Evolutionary conservation across 257 asterid genomes (phyloP).

Genomic region (Solanum virginianum): DNA sequence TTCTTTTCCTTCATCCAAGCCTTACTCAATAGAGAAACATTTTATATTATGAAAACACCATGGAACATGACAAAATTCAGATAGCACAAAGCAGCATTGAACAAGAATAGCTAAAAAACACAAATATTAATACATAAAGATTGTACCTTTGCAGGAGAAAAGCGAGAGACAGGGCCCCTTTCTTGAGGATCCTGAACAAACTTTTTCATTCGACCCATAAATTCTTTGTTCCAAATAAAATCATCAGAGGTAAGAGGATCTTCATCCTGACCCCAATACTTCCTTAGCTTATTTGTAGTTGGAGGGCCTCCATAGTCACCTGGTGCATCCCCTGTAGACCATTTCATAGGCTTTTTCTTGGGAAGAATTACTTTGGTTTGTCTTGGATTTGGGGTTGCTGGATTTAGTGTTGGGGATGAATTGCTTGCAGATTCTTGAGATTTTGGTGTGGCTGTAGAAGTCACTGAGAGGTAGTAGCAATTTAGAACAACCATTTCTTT

Average conservation of each 20-base stretch:
- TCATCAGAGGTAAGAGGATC: slow-evolving; percentile 85
- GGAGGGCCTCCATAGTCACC: slow-evolving; percentile 97
- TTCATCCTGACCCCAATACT: slow-evolving; percentile 75
- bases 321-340: slow-evolving; percentile 88
- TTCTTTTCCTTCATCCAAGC: too few species aligned
- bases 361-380: slow-evolving; percentile 78
- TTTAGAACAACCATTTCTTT: slow-evolving; percentile 31
- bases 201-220: slow-evolving; percentile 74
- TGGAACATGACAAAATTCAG: not conserved
- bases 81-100: not conserved
- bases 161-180: not conserved
- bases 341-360: slow-evolving; percentile 68
- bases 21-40: not conserved
- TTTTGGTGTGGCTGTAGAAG: slow-evolving; percentile 46
- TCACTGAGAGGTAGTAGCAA: slow-evolving; percentile 55
- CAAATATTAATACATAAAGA: not conserved
- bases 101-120: not conserved
- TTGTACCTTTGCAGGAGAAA: slow-evolving; percentile 33
- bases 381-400: not conserved
- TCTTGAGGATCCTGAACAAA: slow-evolving; percentile 41
- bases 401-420: slow-evolving; percentile 13
- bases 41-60: not conserved
- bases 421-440: slow-evolving; percentile 33
- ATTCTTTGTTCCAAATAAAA: slow-evolving; percentile 84
- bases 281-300: slow-evolving; percentile 73